phyloP scores from a whole-genome alignment of 768 basidiomycete genomes.

The Pleurotus cornucopiae region DNA sequence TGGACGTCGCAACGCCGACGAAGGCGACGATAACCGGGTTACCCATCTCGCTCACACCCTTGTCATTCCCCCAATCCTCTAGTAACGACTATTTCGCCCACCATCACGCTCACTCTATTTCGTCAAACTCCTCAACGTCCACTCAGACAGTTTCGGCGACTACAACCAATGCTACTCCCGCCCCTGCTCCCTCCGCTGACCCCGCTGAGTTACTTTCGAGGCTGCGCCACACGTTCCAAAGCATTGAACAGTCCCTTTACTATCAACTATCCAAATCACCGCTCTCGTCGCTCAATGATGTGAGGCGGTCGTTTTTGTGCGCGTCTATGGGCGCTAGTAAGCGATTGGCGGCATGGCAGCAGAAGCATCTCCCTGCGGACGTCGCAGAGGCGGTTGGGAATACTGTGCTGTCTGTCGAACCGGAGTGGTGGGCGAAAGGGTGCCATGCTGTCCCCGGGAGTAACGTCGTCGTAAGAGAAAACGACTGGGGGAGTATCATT shows the following conservation, averaged over 20 bases:
- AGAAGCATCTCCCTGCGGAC: conserved; percentile 45
- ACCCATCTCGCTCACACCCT: neutral
- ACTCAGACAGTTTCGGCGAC: conserved; percentile 7
- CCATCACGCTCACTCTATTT: neutral
- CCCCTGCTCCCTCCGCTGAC: conserved; percentile 12
- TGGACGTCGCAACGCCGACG: conserved; percentile 8
- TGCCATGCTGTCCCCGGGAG: conserved; percentile 66
- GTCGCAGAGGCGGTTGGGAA: conserved; percentile 21
- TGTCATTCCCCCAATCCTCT: conserved; percentile 11
- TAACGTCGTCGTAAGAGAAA: conserved; percentile 62
- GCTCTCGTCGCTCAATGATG: conserved; percentile 50
- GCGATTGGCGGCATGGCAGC: conserved; percentile 58
- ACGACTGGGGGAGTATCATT: conserved; percentile 77
- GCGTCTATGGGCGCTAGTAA: conserved; percentile 49
- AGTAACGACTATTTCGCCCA: conserved; percentile 5
- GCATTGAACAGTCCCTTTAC: conserved; percentile 58
- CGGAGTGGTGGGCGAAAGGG: conserved; percentile 60
- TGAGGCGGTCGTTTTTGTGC: conserved; percentile 51
- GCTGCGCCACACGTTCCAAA: conserved; percentile 55
- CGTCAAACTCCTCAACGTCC: neutral
- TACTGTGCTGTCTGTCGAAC: conserved; percentile 31
- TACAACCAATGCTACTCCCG: too few species aligned
- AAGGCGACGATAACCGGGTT: conserved; percentile 16
- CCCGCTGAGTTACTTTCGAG: conserved; percentile 38
- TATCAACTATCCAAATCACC: conserved; percentile 46